Base-by-base conservation (phyloP, 2,329 filamentous ascomycete genomes). In the Daldinia eschscholtzii region DNA sequence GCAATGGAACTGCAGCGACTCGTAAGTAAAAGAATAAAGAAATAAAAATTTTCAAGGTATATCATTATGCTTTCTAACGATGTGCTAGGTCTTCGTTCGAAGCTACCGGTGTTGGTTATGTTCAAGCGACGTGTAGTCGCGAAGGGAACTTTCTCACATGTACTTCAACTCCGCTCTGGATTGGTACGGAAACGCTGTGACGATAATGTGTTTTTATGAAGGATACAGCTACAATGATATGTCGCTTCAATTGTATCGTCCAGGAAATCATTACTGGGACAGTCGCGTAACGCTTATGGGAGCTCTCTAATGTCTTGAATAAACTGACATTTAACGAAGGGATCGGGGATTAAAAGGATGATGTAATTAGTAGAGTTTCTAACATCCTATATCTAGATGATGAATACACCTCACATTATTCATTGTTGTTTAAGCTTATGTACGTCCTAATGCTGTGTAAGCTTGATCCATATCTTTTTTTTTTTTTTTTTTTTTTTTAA, bases 81-180 rank as follows among this genome's bases (percentile, higher is more conserved):
- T 42, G n/a, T 3, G 7, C 20, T 15, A 77, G 73, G 9, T 70
- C 75, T n/a, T 62, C 72, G 2, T 73, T 76, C 12, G 68, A 75
- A 41, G 70, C 67, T 10, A 68, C 72, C 4, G 79, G 79, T 5
- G 72, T 78, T 26, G 74, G 67, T 6, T 80, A 73, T 46, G 70
- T 80, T 15, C 78, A 80, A 62, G 76, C 75, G 12, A 73, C 73
- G 0, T 80, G 79, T 59, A 73, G 65, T 57, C 73, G 77, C 2
- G 55, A 67, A 28, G 75, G 72, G 30, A 74, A 77, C 61, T 70
- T 75, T 20, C 75, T 79, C 18, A 75, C 69, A 6, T 80, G 78
- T 61, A 77, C 70, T 7, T 77, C 76, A 26, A 63, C 71, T 26
- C 75, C 77, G 0, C 53, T 80, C 18, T 80, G 78, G 79, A 70